Evolutionary conservation across 2,329 filamentous ascomycete species (phyloP), one percentile per base, ranked within the genome.

Genomic region (Trichoderma sp.): DNA sequence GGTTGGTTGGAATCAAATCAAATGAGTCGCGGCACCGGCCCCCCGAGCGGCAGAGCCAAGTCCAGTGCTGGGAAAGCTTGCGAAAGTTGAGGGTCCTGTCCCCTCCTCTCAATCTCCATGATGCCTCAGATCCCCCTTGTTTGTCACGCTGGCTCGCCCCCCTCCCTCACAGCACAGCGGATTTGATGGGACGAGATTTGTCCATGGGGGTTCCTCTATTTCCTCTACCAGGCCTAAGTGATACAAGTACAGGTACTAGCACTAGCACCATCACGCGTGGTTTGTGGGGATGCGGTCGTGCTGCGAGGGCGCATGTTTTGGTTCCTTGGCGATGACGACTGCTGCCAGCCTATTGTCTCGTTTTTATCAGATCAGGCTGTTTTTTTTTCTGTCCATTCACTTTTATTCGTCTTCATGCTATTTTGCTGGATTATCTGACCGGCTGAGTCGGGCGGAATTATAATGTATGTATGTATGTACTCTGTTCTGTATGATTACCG

Each of bases 241-340:
- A 24, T 53, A 24, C 47, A 53, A 24, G 21, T 63, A 63, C 12
- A 43, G 34, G n/a, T 14, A 66, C 21, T 12, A 36, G 21, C 47
- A 47, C 24, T 47, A 53, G 18, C 43, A n/a, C 32, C 14, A 67
- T 57, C 30, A 43, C 32, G 51, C 32, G 47, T 57, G 65, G 65
- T 43, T 43, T 34, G 65, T 68, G 65, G 65, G 28, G 53, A 69
- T 68, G 65, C 26, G 18, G 34, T 56, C 21, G 47, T 60, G 65
- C 34, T 68, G 64, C 26, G 53, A 60, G 34, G 65, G 56, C 64
- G 64, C 64, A 60, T 56, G 36, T 21, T 30, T 30, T 53, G 30
- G 57, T 24, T 26, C 15, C 39, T 66, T 56, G 39, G 53, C 36
- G 56, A 69, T 51, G 66, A 69, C 65, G 65, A 58, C 36, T 8